phyloP scores from a whole-genome alignment of 1,139 yeast species.

The Debaryomyces singareniensis region DNA sequence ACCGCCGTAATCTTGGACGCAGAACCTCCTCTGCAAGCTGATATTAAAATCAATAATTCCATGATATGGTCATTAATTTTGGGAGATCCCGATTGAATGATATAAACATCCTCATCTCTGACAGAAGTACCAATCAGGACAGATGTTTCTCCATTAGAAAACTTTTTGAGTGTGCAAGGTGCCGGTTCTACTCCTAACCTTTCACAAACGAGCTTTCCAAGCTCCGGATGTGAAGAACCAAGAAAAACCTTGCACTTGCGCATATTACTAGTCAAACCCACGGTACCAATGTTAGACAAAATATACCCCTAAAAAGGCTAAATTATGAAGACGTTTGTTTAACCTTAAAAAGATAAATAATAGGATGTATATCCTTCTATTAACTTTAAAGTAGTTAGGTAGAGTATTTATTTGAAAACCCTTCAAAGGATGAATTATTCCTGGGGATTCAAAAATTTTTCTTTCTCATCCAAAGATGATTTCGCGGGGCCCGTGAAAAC shows the following conservation, averaged over 20 bases:
- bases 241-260: constrained; percentile 96
- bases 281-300: too few species aligned
- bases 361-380: too few species aligned
- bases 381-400: too few species aligned
- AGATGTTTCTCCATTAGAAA: constrained; percentile 95
- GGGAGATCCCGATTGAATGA: constrained; percentile 89
- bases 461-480: too few species aligned
- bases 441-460: too few species aligned
- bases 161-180: constrained; percentile 83
- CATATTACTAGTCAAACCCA: constrained; percentile 41
- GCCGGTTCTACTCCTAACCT: constrained; percentile 94
- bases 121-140: constrained; percentile 93
- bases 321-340: too few species aligned
- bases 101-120: constrained; percentile 94
- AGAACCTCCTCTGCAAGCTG: constrained; percentile 96
- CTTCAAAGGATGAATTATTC: too few species aligned
- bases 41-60: constrained; percentile 88
- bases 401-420: too few species aligned
- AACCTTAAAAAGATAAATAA: too few species aligned
- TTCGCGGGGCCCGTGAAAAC: too few species aligned
- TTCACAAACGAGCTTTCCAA: constrained; percentile 85
- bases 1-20: constrained; percentile 97
- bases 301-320: too few species aligned
- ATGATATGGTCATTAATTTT: constrained; percentile 90
- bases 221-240: constrained; percentile 93